Evolutionary conservation across 495 filamentous ascomycete genomes (phyloP).

Genomic region (Jackrogersella minutella): DNA sequence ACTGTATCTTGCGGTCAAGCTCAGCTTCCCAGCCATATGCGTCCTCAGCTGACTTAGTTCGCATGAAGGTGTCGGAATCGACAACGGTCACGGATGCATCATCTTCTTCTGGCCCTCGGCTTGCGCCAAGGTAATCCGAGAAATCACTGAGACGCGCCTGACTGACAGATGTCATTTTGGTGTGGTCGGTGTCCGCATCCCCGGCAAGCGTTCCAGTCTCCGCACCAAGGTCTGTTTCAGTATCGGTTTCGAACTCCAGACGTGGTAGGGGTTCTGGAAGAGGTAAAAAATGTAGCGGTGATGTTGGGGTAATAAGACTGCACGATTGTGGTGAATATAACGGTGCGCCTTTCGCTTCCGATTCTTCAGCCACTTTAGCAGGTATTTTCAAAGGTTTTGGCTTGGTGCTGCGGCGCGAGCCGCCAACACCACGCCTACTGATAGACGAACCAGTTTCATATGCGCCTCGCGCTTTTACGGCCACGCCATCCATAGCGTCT

Average conservation of each 20-base stretch:
- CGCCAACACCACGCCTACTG: slow-evolving; percentile 41
- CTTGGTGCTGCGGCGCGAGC: slow-evolving; percentile 40
- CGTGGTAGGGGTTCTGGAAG: slow-evolving; percentile 25
- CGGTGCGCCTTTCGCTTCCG: slow-evolving; percentile 19
- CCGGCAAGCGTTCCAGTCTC: slow-evolving; percentile 29
- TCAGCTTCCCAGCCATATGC: slow-evolving; percentile 60
- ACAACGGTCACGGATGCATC: slow-evolving; percentile 37
- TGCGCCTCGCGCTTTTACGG: slow-evolving; percentile 57
- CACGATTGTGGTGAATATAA: slow-evolving; percentile 29
- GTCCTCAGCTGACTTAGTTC: slow-evolving; percentile 46
- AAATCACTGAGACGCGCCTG: slow-evolving; percentile 41
- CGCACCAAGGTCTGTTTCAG: slow-evolving; percentile 41
- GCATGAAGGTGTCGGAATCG: slow-evolving; percentile 34
- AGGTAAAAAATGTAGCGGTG: slow-evolving; percentile 33
- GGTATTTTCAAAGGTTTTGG: slow-evolving; percentile 52
- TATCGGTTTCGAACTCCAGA: slow-evolving; percentile 50
- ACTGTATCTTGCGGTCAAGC: slow-evolving; percentile 45
- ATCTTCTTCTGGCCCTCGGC: slow-evolving; percentile 30
- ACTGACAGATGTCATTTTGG: slow-evolving; percentile 8
- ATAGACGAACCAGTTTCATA: slow-evolving; percentile 28
- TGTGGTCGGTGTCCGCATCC: slow-evolving; percentile 17
- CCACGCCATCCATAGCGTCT: slow-evolving; percentile 57
- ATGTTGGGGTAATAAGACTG: slow-evolving; percentile 15
- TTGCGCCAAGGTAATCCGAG: slow-evolving; percentile 47
- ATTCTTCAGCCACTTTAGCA: slow-evolving; percentile 45